Conservation (phyloP, 2,329 filamentous ascomycete species). For the Rhynchosporium secalis region DNA sequence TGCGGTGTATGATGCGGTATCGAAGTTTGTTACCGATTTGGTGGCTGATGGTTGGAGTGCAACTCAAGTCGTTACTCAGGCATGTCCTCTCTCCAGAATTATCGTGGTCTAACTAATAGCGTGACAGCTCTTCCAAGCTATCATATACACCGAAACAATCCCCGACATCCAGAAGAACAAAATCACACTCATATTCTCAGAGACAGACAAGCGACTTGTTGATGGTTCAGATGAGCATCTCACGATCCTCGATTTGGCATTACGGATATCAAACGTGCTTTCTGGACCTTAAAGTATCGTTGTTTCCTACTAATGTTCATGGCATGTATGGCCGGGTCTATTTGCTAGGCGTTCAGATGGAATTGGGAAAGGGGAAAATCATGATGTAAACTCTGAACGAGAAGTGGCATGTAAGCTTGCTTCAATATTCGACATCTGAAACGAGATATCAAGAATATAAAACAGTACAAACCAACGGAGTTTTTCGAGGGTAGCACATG, state of each 20-base stretch:
- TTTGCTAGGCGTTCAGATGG: slow-evolving; percentile 20
- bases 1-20: slow-evolving; percentile 70
- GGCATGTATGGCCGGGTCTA: slow-evolving; percentile 3
- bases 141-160: slow-evolving; percentile 83
- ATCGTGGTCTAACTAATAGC: slow-evolving; percentile 11
- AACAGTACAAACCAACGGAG: not conserved
- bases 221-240: slow-evolving; percentile 96
- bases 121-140: slow-evolving; percentile 70
- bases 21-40: slow-evolving; percentile 82
- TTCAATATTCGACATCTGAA: not conserved
- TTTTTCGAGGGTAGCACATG: too few species aligned
- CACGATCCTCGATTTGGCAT: slow-evolving; percentile 79
- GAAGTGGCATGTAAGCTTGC: not conserved
- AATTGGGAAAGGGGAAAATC: not conserved
- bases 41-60: slow-evolving; percentile 98
- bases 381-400: not conserved
- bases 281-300: slow-evolving; percentile 26
- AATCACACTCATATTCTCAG: slow-evolving; percentile 86
- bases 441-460: not conserved
- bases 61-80: slow-evolving; percentile 80
- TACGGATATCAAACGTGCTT: slow-evolving; percentile 78
- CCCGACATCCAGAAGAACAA: slow-evolving; percentile 85
- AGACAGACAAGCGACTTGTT: slow-evolving; percentile 89
- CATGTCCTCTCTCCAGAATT: slow-evolving; percentile 42
- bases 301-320: slow-evolving; percentile 17